phyloP scores from a whole-genome alignment of 2,329 filamentous ascomycete species.

The Aspergillus melleus region DNA sequence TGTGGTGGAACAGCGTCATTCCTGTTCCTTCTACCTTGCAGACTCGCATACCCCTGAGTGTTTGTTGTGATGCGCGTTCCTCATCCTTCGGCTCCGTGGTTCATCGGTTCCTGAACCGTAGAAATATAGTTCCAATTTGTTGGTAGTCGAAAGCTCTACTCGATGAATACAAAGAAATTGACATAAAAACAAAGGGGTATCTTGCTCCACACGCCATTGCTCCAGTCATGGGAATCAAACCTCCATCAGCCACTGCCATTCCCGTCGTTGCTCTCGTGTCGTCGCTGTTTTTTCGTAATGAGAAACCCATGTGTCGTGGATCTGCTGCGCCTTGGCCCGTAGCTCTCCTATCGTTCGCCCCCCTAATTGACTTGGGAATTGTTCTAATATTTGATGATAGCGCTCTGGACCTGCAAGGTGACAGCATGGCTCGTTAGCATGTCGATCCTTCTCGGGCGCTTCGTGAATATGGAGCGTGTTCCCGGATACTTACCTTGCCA shows the following conservation, averaged over 20 bases:
- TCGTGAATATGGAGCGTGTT: background rate
- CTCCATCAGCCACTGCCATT: slow-evolving; percentile 25
- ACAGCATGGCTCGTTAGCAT: background rate
- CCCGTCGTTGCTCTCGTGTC: slow-evolving; percentile 18
- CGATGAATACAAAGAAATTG: background rate
- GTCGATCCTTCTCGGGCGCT: background rate
- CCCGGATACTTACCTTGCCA: slow-evolving; percentile 18
- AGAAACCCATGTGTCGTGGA: slow-evolving; percentile 10
- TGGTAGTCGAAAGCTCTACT: too few relatives aligned
- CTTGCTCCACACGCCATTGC: background rate
- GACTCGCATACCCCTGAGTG: background rate
- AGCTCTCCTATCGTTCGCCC: slow-evolving; percentile 19
- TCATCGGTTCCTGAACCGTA: slow-evolving; percentile 8
- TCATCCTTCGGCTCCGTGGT: slow-evolving; percentile 27
- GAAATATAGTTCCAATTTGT: background rate
- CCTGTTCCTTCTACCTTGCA: too few relatives aligned
- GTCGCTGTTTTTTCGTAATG: slow-evolving; percentile 9
- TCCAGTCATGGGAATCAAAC: slow-evolving; percentile 4
- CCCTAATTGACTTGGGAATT: slow-evolving; percentile 13
- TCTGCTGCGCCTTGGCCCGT: slow-evolving; percentile 18
- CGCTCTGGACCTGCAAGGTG: slow-evolving; percentile 18
- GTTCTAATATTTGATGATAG: slow-evolving; percentile 26
- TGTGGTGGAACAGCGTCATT: too few relatives aligned
- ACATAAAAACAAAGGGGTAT: slow-evolving; percentile 3
- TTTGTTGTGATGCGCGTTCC: slow-evolving; percentile 9